These are phyloP conservation scores for Wickerhamiella occidentalis DNA, from an alignment of 805 yeast species.

Conservation along the genomic window DNA sequence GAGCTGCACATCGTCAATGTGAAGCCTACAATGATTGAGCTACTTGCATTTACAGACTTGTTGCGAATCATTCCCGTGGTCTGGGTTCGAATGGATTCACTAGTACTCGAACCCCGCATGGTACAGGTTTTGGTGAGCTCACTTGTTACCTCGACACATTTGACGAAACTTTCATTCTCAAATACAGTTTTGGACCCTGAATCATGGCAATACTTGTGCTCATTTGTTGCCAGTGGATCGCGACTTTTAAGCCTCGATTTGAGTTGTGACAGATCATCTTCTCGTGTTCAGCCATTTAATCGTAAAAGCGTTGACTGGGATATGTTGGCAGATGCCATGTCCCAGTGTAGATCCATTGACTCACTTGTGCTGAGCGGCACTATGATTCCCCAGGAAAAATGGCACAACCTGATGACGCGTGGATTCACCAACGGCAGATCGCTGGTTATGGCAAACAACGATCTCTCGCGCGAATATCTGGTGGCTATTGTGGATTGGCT, in stretches of 20 bases:
- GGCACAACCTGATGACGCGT: not conserved
- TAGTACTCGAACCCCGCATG: conserved; percentile 61
- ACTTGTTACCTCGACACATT: conserved; percentile 47
- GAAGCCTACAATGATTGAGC: conserved; percentile 79
- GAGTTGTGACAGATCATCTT: conserved; percentile 20
- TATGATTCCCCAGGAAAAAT: conserved; percentile 47
- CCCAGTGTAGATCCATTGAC: conserved; percentile 60
- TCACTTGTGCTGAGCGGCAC: conserved; percentile 73
- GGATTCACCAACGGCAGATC: conserved; percentile 49
- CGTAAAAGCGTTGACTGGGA: conserved; percentile 79
- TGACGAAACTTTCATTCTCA: conserved; percentile 63
- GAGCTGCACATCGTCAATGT: conserved; percentile 67
- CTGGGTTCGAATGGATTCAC: conserved; percentile 68
- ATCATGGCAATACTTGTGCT: conserved; percentile 73
- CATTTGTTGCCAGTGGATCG: conserved; percentile 54
- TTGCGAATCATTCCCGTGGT: conserved; percentile 73
- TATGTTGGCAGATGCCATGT: conserved; percentile 55
- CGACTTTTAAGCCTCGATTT: conserved; percentile 23
- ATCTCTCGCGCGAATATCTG: conserved; percentile 48
- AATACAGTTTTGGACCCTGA: conserved; percentile 60
- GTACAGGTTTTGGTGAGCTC: conserved; percentile 61
- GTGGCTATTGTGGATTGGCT: conserved; percentile 50
- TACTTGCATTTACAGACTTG: conserved; percentile 80
- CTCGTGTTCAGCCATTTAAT: conserved; percentile 25
- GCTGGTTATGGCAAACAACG: conserved; percentile 69